These are phyloP conservation scores for Allium sativum DNA, from an alignment of 106 monocot genomes.

Conservation along the genomic window DNA sequence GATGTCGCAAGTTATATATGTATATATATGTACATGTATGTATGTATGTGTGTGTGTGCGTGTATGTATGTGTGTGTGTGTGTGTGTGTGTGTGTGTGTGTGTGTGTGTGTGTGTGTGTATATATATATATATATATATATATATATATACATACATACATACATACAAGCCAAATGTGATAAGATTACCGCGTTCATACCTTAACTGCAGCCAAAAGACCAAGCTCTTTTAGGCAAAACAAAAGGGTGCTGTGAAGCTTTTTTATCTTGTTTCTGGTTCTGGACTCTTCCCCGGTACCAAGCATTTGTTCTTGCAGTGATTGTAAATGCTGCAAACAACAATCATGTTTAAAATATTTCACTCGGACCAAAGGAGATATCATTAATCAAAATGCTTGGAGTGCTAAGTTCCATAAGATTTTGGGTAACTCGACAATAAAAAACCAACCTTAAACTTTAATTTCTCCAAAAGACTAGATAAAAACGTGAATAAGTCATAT, in stretches of 20 bases:
- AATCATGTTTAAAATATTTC: not conserved
- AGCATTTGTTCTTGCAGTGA: slow-evolving; percentile 14
- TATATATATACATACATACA: too few relatives aligned
- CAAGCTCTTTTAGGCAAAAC: slow-evolving; percentile 46
- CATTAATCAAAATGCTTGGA: not conserved
- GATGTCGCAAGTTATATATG: too few relatives aligned
- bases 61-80: too few relatives aligned
- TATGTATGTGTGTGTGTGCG: too few relatives aligned
- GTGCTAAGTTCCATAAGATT: not conserved
- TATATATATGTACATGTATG: too few relatives aligned
- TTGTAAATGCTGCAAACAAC: slow-evolving; percentile 27
- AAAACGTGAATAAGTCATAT: slow-evolving; percentile 6
- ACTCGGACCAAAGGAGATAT: not conserved
- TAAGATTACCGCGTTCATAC: slow-evolving; percentile 5
- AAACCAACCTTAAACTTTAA: slow-evolving; percentile 33
- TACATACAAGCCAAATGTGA: too few relatives aligned
- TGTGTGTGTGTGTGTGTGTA: too few relatives aligned
- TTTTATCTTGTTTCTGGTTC: slow-evolving; percentile 22
- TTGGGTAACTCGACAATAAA: not conserved
- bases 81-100: too few relatives aligned
- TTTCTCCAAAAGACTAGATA: slow-evolving; percentile 11
- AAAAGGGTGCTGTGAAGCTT: slow-evolving; percentile 27
- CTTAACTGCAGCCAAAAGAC: slow-evolving; percentile 41
- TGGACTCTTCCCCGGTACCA: slow-evolving; percentile 11
- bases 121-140: too few relatives aligned